Percentiles rank a stretch among this genome's conserved stretches.
These are phyloP conservation scores for Diplodia mutila DNA, from an alignment of 2,329 filamentous ascomycete genomes.

Conservation along the genomic window DNA sequence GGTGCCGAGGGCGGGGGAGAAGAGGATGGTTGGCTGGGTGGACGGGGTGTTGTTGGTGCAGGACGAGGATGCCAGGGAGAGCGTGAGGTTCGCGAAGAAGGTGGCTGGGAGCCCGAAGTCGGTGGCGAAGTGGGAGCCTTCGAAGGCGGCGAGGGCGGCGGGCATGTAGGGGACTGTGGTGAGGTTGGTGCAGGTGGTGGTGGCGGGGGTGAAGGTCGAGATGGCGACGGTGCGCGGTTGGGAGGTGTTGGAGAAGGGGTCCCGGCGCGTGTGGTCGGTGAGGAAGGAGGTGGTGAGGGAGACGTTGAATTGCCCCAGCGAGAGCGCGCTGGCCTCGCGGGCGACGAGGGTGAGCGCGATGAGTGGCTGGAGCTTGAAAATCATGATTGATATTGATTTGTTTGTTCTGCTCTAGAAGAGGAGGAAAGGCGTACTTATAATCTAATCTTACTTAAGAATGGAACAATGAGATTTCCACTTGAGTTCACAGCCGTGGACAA, in stretches of 20 bases:
- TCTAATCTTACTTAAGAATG: background rate
- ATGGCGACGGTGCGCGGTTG: background rate
- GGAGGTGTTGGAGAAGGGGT: background rate
- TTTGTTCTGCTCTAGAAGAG: background rate
- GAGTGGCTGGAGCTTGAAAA: background rate
- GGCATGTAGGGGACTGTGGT: background rate
- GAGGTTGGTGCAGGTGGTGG: background rate
- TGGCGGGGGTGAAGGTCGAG: background rate
- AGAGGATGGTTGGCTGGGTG: conserved; percentile 39
- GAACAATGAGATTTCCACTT: too few relatives aligned
- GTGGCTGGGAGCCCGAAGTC: background rate
- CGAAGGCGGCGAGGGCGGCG: background rate
- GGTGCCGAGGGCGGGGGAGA: conserved; percentile 52
- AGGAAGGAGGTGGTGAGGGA: background rate
- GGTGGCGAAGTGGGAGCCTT: background rate
- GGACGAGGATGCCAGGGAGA: too few relatives aligned
- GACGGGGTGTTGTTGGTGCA: conserved; percentile 19
- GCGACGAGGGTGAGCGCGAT: background rate
- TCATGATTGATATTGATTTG: background rate
- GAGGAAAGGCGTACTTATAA: background rate
- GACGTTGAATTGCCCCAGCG: background rate
- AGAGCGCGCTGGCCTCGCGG: background rate
- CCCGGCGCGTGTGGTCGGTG: background rate
- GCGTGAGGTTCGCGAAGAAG: background rate
- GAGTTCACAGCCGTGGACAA: too few relatives aligned